Evolutionary conservation across 2,329 filamentous ascomycete species (phyloP).

Genomic region (Cladophialophora psammophila): DNA sequence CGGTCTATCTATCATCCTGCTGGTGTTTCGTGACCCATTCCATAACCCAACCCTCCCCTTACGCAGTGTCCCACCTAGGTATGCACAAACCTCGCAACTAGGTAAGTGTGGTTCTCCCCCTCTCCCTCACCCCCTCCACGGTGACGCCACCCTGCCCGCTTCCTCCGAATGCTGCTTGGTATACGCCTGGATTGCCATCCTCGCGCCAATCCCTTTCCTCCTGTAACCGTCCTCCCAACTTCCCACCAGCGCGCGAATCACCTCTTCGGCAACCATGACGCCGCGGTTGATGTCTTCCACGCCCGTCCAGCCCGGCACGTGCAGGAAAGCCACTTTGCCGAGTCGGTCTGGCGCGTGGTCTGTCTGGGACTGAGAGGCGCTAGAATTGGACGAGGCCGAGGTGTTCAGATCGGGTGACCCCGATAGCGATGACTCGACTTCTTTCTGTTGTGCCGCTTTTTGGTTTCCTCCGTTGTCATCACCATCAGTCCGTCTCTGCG

Average conservation of each 20-base stretch:
- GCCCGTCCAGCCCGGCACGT: conserved; percentile 70
- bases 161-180: conserved; percentile 33
- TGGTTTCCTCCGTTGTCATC: not conserved
- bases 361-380: not conserved
- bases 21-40: not conserved
- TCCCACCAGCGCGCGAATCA: conserved; percentile 53
- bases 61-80: too few species aligned
- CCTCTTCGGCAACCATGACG: conserved; percentile 49
- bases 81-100: not conserved
- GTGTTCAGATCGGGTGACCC: not conserved
- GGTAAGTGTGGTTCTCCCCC: not conserved
- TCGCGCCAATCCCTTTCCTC: conserved; percentile 10
- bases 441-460: conserved; percentile 42
- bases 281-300: conserved; percentile 54
- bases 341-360: conserved; percentile 35
- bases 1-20: too few species aligned
- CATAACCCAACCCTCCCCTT: not conserved
- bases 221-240: conserved; percentile 47
- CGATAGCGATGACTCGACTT: not conserved
- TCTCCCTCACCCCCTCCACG: conserved; percentile 5
- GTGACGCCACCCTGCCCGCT: conserved; percentile 6
- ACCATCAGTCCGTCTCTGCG: not conserved
- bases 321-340: conserved; percentile 70
- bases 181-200: conserved; percentile 17
- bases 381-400: not conserved